A percentile compares a stretch with the other conserved stretches of the same genome.
Conservation (phyloP, 2,329 filamentous ascomycete species). For the Botryosphaeria agaves region DNA sequence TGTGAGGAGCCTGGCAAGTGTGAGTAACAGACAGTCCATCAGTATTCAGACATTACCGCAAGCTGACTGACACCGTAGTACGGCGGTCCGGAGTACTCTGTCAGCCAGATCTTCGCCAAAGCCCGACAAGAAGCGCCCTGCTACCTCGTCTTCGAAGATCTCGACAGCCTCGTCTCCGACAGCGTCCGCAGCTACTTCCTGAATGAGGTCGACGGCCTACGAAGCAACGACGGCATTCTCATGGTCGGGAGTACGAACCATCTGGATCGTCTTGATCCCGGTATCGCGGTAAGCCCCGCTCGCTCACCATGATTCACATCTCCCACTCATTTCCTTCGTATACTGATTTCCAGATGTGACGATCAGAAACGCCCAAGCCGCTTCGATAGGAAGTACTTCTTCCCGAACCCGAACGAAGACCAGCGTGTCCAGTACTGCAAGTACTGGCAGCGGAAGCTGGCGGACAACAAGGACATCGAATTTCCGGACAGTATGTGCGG, state of each 20-base stretch:
- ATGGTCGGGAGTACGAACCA: conserved; percentile 50
- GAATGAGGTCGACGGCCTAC: conserved; percentile 55
- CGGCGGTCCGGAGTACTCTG: conserved; percentile 37
- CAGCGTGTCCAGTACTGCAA: conserved; percentile 42
- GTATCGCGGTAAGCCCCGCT: conserved; percentile 23
- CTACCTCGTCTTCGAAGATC: conserved; percentile 54
- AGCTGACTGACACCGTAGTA: conserved; percentile 18
- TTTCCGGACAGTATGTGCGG: conserved; percentile 13
- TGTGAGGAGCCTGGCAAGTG: conserved; percentile 31
- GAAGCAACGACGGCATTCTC: conserved; percentile 52
- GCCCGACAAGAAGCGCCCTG: conserved; percentile 48
- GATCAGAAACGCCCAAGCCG: conserved; percentile 43
- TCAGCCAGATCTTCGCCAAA: conserved; percentile 37
- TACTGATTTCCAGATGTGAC: no score
- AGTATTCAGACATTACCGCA: no score
- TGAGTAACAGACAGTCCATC: no score
- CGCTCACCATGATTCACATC: no score
- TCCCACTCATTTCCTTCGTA: no score
- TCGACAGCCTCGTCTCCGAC: conserved; percentile 48
- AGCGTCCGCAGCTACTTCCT: conserved; percentile 49
- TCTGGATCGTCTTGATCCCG: conserved; percentile 48
- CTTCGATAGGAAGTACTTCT: conserved; percentile 51
- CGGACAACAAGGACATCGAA: conserved; percentile 37
- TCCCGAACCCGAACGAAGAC: conserved; percentile 36
- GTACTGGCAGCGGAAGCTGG: conserved; percentile 44